These are phyloP conservation scores for Phytophthora idaei DNA, from an alignment of 352 stramenopile species.

Conservation along the genomic window DNA sequence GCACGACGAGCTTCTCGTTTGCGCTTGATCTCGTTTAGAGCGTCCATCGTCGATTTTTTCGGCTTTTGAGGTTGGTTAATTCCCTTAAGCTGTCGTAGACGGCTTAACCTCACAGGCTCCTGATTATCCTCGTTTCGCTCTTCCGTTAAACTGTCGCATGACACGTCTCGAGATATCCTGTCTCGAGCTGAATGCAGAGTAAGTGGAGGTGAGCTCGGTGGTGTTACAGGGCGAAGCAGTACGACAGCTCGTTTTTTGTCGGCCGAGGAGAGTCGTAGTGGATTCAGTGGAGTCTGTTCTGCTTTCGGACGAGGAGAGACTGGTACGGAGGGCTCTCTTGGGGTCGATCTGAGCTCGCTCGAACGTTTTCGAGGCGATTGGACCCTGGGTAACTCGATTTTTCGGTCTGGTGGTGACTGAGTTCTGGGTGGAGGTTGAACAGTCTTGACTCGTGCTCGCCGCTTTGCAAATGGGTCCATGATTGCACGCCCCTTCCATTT, in stretches of 20 bases:
- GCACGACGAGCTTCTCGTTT: conserved; percentile 68
- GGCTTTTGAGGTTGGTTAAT: conserved; percentile 14
- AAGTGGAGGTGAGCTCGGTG: conserved; percentile 5
- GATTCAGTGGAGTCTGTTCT: conserved; percentile 19
- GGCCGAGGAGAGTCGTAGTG: conserved; percentile 29
- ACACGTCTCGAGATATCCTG: conserved; percentile 13
- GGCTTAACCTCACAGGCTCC: conserved; percentile 10
- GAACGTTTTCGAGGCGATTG: conserved; percentile 2
- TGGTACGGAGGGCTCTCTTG: not conserved
- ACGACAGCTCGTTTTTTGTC: conserved; percentile 20
- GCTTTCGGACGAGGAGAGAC: conserved; percentile 18
- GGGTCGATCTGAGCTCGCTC: not conserved
- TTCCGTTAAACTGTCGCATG: conserved; percentile 16
- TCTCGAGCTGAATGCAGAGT: conserved; percentile 5
- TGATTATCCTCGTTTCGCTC: conserved; percentile 4
- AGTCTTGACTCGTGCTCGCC: conserved; percentile 26
- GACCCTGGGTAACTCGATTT: not conserved
- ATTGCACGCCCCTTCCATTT: conserved; percentile 80
- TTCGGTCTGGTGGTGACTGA: not conserved
- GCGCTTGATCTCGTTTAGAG: conserved; percentile 70
- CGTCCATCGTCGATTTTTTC: conserved; percentile 58
- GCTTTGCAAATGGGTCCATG: conserved; percentile 73
- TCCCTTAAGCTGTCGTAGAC: conserved; percentile 12
- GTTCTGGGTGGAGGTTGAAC: conserved; percentile 5
- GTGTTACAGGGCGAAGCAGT: conserved; percentile 14